Evolutionary conservation across 1,284 basidiomycete species (phyloP).

Genomic region (Sporisorium scitamineum): DNA sequence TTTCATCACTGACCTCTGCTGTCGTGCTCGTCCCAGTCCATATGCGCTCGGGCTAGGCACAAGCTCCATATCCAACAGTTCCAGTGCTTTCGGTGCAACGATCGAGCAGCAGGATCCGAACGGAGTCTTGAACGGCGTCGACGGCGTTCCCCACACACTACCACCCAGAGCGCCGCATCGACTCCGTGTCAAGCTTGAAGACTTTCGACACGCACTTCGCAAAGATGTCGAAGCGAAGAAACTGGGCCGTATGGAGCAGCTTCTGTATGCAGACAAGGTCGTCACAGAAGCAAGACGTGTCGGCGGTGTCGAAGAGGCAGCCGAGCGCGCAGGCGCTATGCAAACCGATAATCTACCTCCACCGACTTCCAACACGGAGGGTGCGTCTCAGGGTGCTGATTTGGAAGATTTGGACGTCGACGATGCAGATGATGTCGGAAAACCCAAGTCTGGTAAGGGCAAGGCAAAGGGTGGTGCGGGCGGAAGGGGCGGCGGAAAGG

Average conservation of each 20-base stretch:
- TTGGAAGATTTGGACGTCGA: conserved; percentile 33
- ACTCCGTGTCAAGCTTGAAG: conserved; percentile 65
- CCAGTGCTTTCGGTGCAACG: conserved; percentile 32
- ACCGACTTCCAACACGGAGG: conserved; percentile 19
- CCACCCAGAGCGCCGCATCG: conserved; percentile 51
- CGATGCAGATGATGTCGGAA: conserved; percentile 16
- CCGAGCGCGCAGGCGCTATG: conserved; percentile 57
- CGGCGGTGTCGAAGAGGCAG: conserved; percentile 61
- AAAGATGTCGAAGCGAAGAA: conserved; percentile 65
- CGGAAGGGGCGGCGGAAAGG: conserved; percentile 24
- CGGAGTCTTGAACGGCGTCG: conserved; percentile 22
- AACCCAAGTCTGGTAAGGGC: conserved; percentile 25
- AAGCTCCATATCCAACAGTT: conserved; percentile 44
- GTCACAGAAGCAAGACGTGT: conserved; percentile 64
- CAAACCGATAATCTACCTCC: conserved; percentile 40
- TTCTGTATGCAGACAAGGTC: conserved; percentile 66
- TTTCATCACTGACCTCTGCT: conserved; percentile 82
- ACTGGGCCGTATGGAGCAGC: conserved; percentile 64
- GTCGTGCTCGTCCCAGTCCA: conserved; percentile 72
- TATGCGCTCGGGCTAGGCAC: conserved; percentile 54
- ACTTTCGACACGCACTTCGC: conserved; percentile 65
- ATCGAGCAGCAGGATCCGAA: conserved; percentile 34
- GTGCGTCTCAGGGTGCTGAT: conserved; percentile 11
- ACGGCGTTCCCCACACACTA: conserved; percentile 19
- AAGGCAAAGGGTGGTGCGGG: conserved; percentile 23